These are phyloP conservation scores for Macadamia integrifolia DNA, from an alignment of 164 flowering plant species.

Conservation along the genomic window DNA sequence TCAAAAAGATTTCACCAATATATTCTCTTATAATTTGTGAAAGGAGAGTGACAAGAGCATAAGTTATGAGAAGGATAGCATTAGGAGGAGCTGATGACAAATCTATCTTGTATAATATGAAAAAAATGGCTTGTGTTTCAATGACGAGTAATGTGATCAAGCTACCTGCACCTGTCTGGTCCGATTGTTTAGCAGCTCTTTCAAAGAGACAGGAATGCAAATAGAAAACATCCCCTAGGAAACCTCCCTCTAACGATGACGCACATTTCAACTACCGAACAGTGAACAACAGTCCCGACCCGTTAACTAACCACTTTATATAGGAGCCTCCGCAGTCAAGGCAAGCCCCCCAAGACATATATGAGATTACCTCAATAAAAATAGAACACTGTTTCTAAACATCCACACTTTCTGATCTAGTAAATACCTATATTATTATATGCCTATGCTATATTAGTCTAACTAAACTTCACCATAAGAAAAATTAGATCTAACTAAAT, in stretches of 20 bases:
- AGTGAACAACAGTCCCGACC: too few species aligned
- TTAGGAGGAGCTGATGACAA: not conserved
- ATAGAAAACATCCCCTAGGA: too few species aligned
- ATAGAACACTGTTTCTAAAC: not conserved
- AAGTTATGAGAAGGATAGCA: not conserved
- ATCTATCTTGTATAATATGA: not conserved
- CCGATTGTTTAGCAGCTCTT: too few species aligned
- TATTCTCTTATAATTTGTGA: not conserved
- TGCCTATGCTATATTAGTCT: not conserved
- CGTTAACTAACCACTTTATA: too few species aligned
- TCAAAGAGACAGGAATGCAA: too few species aligned
- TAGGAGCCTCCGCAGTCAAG: too few species aligned
- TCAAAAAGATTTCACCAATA: constrained; percentile 7
- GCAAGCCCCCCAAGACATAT: too few species aligned
- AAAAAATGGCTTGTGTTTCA: not conserved
- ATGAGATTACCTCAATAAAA: too few species aligned
- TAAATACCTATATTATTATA: not conserved
- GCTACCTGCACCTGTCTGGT: too few species aligned
- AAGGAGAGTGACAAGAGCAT: not conserved
- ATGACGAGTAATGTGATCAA: too few species aligned
- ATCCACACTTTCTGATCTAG: not conserved
- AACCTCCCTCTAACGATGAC: too few species aligned
- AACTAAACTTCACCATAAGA: not conserved
- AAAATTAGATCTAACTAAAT: not conserved
- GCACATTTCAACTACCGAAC: too few species aligned